A percentile compares a stretch with the other conserved stretches of the same genome.
These are phyloP conservation scores for Xylaria sp. DNA, from an alignment of 2,329 filamentous ascomycete genomes.

Conservation along the genomic window DNA sequence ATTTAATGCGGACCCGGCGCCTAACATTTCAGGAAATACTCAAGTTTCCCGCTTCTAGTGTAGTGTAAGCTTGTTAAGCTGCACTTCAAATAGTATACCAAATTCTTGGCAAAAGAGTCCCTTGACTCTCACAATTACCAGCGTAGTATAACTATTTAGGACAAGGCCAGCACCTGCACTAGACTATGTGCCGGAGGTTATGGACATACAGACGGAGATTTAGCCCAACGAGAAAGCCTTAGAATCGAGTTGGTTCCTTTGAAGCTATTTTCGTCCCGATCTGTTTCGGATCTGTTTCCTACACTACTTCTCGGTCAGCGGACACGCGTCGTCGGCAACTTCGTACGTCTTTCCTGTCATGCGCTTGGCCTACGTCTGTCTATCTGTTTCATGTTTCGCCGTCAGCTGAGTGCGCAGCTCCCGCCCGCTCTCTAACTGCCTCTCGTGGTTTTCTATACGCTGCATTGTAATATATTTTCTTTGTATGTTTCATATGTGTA, in stretches of 20 bases:
- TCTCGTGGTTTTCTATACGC: neutral
- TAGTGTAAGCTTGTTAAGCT: constrained; percentile 5
- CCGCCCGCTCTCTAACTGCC: neutral
- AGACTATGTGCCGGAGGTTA: neutral
- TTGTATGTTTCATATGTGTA: constrained; percentile 17
- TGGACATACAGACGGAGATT: constrained; percentile 12
- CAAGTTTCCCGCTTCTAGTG: neutral
- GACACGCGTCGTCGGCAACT: constrained; percentile 18
- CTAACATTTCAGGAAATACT: neutral
- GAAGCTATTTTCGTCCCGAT: neutral
- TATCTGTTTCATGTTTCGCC: constrained; percentile 2
- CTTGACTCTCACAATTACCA: constrained; percentile 16
- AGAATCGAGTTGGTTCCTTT: neutral
- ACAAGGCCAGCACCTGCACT: neutral
- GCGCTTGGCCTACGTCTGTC: constrained; percentile 6
- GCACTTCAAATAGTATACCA: constrained; percentile 7
- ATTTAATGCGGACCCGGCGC: constrained; percentile 23
- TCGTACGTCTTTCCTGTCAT: constrained; percentile 11
- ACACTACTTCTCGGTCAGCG: neutral
- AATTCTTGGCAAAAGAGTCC: constrained; percentile 23
- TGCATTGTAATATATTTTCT: constrained; percentile 8
- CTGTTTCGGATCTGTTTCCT: constrained; percentile 9
- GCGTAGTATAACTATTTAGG: neutral
- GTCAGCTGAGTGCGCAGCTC: constrained; percentile 9
- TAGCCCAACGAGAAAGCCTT: neutral